phyloP scores from a whole-genome alignment of 257 asterid species.

The Coffea canephora region DNA sequence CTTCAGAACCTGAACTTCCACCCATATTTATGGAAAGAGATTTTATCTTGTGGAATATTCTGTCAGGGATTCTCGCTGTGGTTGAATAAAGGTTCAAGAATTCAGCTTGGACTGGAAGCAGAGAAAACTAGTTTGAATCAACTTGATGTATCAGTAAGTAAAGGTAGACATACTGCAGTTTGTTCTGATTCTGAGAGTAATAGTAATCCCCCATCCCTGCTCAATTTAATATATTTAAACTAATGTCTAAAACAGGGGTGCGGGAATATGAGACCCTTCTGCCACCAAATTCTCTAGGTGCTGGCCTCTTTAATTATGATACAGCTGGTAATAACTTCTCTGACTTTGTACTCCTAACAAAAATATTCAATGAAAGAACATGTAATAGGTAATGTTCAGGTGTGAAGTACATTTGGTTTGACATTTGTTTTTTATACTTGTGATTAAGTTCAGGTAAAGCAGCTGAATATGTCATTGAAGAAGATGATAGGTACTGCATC shows the following conservation, averaged over 20 bases:
- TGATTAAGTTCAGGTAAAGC: slow-evolving; percentile 8
- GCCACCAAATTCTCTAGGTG: slow-evolving; percentile 8
- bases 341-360: neutral
- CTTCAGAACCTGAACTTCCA: neutral
- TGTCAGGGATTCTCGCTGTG: slow-evolving; percentile 8
- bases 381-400: neutral
- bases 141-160: slow-evolving; percentile 19
- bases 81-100: slow-evolving; percentile 24
- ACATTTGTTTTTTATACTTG: neutral
- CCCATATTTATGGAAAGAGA: neutral
- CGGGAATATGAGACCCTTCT: neutral
- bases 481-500: slow-evolving; percentile 16
- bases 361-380: neutral
- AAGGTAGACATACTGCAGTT: neutral
- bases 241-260: slow-evolving; percentile 11
- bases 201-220: neutral
- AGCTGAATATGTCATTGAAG: slow-evolving; percentile 4
- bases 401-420: neutral
- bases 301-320: neutral
- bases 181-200: neutral
- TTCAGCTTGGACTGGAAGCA: slow-evolving; percentile 10
- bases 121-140: slow-evolving; percentile 4
- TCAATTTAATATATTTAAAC: neutral
- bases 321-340: neutral
- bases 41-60: neutral